Base-by-base conservation (phyloP, 2,329 filamentous ascomycete species). In the Huntiella decipiens region DNA sequence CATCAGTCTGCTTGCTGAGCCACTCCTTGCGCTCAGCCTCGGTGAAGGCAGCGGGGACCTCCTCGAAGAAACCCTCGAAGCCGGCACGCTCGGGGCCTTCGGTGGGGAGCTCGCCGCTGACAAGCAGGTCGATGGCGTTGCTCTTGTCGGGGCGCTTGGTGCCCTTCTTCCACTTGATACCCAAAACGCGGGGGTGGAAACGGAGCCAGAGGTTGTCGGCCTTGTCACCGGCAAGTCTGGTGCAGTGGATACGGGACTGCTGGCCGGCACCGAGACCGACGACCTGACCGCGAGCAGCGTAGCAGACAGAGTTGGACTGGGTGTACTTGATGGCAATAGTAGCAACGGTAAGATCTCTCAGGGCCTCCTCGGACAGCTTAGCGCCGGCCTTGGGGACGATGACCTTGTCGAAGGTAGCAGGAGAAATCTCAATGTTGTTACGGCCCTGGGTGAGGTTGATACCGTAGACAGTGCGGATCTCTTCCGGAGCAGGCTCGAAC, bases 151-250 rank as follows among this genome's bases (percentile, higher is more conserved):
- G 74, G 48, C 91, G 78, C 77, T 96, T 96, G 59, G 82, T 85
- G 56, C 91, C 88, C 68, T 91, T 88, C 74, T 94, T 95, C 84
- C 86, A 98, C 68, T 88, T 83, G 61, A 98, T 80, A 58, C 68
- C 71, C 43, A 96, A 72, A 10, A 91, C 83, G 45, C 84, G 80
- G 55, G 84, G 79, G 68, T 95, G 83, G 77, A 96, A 96, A 57
- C 91, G 82, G 71, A 98, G 82, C 91, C 88, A 98, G 88, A 88
- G 96, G 71, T 93, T 95, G 65, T 98, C 91, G 42, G 87, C 85
- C 72, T 98, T 98, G 70, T 96, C 88, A 50, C 91, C 91, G 8
- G 91, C 91, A 44, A 98, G 76, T 53, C 91, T 81, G 37, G 91
- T 98, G 75, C 91, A 98, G 73, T 98, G 91, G 56, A 98, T 98